Evolutionary conservation across 768 basidiomycete genomes (phyloP).

Genomic region (Lactifluus subvellereus): DNA sequence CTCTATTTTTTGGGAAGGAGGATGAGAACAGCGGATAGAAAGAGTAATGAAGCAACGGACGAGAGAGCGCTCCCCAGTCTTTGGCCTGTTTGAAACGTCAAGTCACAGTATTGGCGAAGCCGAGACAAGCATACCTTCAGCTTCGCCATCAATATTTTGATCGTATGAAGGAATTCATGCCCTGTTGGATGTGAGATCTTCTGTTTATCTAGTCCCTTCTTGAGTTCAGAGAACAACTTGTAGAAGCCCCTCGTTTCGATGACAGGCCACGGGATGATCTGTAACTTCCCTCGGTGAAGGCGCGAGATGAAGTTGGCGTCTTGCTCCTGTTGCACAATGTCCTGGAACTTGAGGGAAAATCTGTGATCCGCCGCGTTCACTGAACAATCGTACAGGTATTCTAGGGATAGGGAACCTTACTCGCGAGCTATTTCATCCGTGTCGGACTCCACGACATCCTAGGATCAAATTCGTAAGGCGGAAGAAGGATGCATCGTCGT

Average conservation of each 20-base stretch:
- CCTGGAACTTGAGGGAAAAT: constrained; percentile 51
- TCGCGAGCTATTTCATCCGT: constrained; percentile 52
- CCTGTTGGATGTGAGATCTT: constrained; percentile 44
- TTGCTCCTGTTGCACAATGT: constrained; percentile 59
- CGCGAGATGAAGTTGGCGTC: constrained; percentile 57
- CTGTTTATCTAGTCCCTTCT: constrained; percentile 44
- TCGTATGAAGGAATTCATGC: constrained; percentile 47
- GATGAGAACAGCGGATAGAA: background rate
- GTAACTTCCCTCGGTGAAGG: constrained; percentile 48
- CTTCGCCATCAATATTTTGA: constrained; percentile 65
- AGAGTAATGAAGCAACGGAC: constrained; percentile 33
- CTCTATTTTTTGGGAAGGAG: constrained; percentile 31
- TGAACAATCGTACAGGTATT: background rate
- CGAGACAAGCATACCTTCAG: constrained; percentile 41
- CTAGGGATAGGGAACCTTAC: constrained; percentile 32
- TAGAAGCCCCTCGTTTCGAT: constrained; percentile 61
- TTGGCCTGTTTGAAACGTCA: constrained; percentile 39
- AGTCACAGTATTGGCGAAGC: background rate
- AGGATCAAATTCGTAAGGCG: background rate
- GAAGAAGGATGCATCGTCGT: background rate
- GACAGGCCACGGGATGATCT: constrained; percentile 63
- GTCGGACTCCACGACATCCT: constrained; percentile 64
- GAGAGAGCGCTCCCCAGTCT: constrained; percentile 60
- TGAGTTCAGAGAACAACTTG: constrained; percentile 44
- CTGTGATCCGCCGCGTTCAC: constrained; percentile 29